Evolutionary conservation across 2,329 filamentous ascomycete genomes (phyloP).

Genomic region (Chrysosporium queenslandicum): DNA sequence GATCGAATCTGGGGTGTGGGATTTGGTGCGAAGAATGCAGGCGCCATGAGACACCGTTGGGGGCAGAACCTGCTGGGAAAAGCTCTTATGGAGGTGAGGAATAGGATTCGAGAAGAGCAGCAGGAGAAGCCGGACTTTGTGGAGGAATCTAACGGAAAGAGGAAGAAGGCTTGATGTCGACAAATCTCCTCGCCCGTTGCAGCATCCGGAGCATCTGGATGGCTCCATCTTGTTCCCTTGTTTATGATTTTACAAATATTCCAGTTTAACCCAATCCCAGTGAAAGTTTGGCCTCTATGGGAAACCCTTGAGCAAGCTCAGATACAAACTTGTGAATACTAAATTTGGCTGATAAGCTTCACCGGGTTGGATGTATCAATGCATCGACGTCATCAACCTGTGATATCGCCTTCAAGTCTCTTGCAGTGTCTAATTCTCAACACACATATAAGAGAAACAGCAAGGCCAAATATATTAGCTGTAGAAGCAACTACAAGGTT

Average conservation of each 20-base stretch:
- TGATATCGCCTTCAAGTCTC: neutral
- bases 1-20: conserved; percentile 31
- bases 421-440: too few relatives aligned
- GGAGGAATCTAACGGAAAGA: neutral
- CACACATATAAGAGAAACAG: neutral
- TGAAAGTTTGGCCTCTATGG: too few relatives aligned
- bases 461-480: too few relatives aligned
- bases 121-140: neutral
- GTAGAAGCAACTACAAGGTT: too few relatives aligned
- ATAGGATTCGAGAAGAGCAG: conserved; percentile 20
- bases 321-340: too few relatives aligned
- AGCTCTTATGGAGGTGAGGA: conserved; percentile 28
- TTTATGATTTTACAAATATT: too few relatives aligned
- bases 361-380: neutral
- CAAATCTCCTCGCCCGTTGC: too few relatives aligned
- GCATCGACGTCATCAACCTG: neutral
- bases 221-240: too few relatives aligned
- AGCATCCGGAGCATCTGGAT: too few relatives aligned
- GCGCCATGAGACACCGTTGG: conserved; percentile 23
- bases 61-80: conserved; percentile 28
- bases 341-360: neutral
- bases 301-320: too few relatives aligned
- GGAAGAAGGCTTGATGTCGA: neutral
- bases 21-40: conserved; percentile 25
- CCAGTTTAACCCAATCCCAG: too few relatives aligned